Conservation (phyloP, 2,329 filamentous ascomycete species). For the Eurotiales sp. region DNA sequence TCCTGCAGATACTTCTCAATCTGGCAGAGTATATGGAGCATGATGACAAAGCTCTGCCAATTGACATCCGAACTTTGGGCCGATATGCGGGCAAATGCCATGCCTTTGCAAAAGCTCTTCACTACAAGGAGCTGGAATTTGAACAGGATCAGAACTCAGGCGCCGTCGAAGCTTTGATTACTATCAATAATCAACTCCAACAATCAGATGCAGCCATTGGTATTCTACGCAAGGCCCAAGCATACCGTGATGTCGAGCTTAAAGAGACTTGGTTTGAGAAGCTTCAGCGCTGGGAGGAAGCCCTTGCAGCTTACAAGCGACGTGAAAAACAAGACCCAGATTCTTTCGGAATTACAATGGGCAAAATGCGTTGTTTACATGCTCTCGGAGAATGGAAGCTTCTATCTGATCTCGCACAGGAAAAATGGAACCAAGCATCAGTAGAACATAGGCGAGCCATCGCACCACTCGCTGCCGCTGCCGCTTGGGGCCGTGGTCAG, state of each 20-base stretch:
- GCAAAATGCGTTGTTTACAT: slow-evolving; percentile 98
- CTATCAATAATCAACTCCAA: slow-evolving; percentile 98
- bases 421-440: slow-evolving; percentile 88
- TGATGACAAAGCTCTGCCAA: slow-evolving; percentile 95
- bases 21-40: slow-evolving; percentile 99
- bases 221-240: slow-evolving; percentile 91
- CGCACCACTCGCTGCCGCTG: slow-evolving; percentile 87
- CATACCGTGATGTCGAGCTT: slow-evolving; percentile 91
- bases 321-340: slow-evolving; percentile 71
- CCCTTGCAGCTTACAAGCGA: slow-evolving; percentile 83
- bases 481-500: slow-evolving; percentile 92
- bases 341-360: slow-evolving; percentile 95
- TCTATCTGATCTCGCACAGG: slow-evolving; percentile 80
- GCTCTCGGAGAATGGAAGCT: slow-evolving; percentile 97
- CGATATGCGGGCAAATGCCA: slow-evolving; percentile 95
- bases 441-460: slow-evolving; percentile 86
- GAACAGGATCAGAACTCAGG: slow-evolving; percentile 94
- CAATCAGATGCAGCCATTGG: slow-evolving; percentile 98
- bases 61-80: slow-evolving; percentile 91
- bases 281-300: slow-evolving; percentile 96
- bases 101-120: slow-evolving; percentile 93
- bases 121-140: slow-evolving; percentile 99
- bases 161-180: slow-evolving; percentile 94
- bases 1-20: slow-evolving; percentile 89
- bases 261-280: slow-evolving; percentile 99